Evolutionary conservation across 2,329 filamentous ascomycete species (phyloP).

Genomic region (Penicillium expansum): DNA sequence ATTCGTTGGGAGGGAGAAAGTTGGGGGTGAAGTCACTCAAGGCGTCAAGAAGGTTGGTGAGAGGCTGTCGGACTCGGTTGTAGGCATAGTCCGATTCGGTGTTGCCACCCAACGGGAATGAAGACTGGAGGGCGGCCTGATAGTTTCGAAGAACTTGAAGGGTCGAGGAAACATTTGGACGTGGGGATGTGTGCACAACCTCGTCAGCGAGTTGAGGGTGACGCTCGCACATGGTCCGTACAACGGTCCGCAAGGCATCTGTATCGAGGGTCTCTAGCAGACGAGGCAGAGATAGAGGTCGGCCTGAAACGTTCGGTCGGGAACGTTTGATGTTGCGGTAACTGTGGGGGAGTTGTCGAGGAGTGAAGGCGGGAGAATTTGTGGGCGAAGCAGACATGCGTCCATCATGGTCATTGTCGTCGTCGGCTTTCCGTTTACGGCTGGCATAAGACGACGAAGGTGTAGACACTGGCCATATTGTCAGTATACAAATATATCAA

Average conservation of each 20-base stretch:
- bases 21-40: slow-evolving; percentile 93
- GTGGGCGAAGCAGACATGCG: slow-evolving; percentile 90
- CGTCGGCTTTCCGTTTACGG: slow-evolving; percentile 86
- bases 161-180: slow-evolving; percentile 78
- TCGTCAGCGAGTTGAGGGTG: slow-evolving; percentile 84
- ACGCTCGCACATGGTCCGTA: slow-evolving; percentile 88
- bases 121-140: slow-evolving; percentile 69
- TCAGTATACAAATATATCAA: slow-evolving; percentile 14
- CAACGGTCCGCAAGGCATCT: slow-evolving; percentile 75
- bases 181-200: slow-evolving; percentile 77
- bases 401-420: slow-evolving; percentile 65
- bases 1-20: slow-evolving; percentile 88
- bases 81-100: slow-evolving; percentile 90
- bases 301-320: slow-evolving; percentile 66
- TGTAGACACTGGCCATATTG: slow-evolving; percentile 34
- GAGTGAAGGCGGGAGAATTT: slow-evolving; percentile 72
- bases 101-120: slow-evolving; percentile 82
- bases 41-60: slow-evolving; percentile 79
- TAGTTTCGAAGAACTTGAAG: slow-evolving; percentile 80
- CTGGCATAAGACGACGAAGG: slow-evolving; percentile 42
- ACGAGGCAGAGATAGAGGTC: slow-evolving; percentile 65
- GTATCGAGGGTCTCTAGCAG: slow-evolving; percentile 92
- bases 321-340: slow-evolving; percentile 66
- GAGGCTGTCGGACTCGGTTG: slow-evolving; percentile 79
- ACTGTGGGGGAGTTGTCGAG: slow-evolving; percentile 62